Evolutionary conservation across 2,329 filamentous ascomycete genomes (phyloP).

Genomic region (Byssothecium circinans): DNA sequence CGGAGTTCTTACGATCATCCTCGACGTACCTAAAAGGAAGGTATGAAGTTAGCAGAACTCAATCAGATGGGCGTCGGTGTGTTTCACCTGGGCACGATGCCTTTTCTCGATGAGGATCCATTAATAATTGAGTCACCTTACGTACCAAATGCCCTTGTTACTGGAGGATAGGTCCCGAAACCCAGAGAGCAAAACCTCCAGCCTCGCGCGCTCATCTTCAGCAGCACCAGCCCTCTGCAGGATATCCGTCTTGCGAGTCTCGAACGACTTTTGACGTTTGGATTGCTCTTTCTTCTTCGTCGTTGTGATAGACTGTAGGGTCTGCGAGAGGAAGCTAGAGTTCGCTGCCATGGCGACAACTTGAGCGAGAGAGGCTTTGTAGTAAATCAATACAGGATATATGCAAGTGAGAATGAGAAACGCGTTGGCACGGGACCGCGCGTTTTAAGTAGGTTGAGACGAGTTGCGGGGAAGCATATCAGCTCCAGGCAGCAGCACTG

Average conservation of each 20-base stretch:
- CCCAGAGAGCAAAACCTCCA: slow-evolving; percentile 11
- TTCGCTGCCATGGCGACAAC: slow-evolving; percentile 10
- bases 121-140: no score
- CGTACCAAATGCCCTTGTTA: slow-evolving; percentile 14
- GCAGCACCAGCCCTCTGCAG: slow-evolving; percentile 5
- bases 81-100: no score
- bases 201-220: slow-evolving; percentile 6
- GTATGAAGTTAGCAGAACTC: neutral
- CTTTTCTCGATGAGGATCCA: neutral
- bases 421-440: no score
- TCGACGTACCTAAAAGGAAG: slow-evolving; percentile 7
- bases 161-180: slow-evolving; percentile 13
- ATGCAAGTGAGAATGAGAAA: no score
- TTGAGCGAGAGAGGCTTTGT: no score
- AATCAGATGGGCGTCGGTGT: neutral
- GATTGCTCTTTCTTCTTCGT: slow-evolving; percentile 19
- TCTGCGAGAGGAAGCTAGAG: slow-evolving; percentile 20
- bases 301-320: slow-evolving; percentile 18
- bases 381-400: no score
- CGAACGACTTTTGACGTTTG: slow-evolving; percentile 16
- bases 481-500: slow-evolving; percentile 1
- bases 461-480: neutral
- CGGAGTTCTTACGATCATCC: slow-evolving; percentile 8
- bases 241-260: slow-evolving; percentile 13
- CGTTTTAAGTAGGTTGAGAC: neutral